Base-by-base conservation (phyloP, 2,329 filamentous ascomycete species). In the Paecilomyces fulvus region DNA sequence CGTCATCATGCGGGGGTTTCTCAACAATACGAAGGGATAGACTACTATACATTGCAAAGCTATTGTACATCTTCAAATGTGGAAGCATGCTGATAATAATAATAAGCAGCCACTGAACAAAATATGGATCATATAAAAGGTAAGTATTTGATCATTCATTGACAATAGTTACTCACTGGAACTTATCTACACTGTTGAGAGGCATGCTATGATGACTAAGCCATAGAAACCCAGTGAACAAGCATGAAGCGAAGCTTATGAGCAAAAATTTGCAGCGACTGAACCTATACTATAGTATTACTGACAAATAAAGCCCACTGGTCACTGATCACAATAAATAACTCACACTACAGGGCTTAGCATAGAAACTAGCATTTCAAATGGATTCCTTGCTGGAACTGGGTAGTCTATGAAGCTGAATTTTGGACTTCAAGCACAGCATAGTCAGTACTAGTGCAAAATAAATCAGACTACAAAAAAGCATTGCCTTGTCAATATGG, bases 1-100 rank as follows among this genome's bases (percentile, higher is more conserved):
- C 66, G 64, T 68, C 66, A 67, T 68, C 64, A 65, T 65, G 64
- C 62, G 63, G 65, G 62, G 65, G 33, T 37, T 12, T 37, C 33
- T n/a, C 33, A n/a, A 37, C 33, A 37, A 37, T 37, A 43, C 14
- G 10, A 43, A 17, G 30, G n/a, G 17, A 9, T 43, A 43, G 5
- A 43, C 8, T 37, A 37, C n/a, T 2, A 12, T 43, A 17, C 17
- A 20, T 43, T 20, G 37, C 14, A 17, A 17, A 17, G 25, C 37
- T 43, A 14, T 43, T 17, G 14, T 17, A 12, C 7, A 3, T n/a
- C 14, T 43, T 43, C 14, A 12, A 43, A 43, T 43, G 37, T n/a
- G n/a, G 37, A 43, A 43, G 9, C 9, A 17, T 9, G 17, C 14
- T 43, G 7, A 17, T 17, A 3, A 43, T 8, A 6, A 17, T 17